A percentile compares a stretch with the other conserved stretches of the same genome.
Evolutionary conservation across 352 stramenopile genomes (phyloP).

Genomic region (Pythium angustatum): DNA sequence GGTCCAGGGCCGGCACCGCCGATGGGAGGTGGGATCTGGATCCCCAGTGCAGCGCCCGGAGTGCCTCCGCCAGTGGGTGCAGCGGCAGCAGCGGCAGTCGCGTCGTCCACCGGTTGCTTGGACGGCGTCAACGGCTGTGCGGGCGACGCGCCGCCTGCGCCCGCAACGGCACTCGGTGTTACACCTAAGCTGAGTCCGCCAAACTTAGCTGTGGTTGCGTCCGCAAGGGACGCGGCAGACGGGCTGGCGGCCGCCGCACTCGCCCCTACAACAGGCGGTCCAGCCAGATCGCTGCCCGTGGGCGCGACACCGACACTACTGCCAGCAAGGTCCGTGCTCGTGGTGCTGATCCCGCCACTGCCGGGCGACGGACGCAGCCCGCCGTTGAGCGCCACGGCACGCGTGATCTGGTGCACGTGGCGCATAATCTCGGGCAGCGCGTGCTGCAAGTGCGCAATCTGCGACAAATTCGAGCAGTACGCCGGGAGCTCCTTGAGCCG

Average conservation of each 20-base stretch:
- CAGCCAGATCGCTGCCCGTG: too few relatives aligned
- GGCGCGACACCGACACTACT: too few relatives aligned
- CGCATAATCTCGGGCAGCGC: slow-evolving; percentile 92
- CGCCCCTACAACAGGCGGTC: not conserved
- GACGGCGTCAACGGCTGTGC: slow-evolving; percentile 23
- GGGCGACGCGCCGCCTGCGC: slow-evolving; percentile 20
- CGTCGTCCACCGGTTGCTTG: slow-evolving; percentile 9
- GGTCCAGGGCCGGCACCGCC: slow-evolving; percentile 9
- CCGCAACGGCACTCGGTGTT: slow-evolving; percentile 25
- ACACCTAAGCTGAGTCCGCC: slow-evolving; percentile 19
- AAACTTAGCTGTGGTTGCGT: slow-evolving; percentile 25
- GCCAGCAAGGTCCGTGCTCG: too few relatives aligned
- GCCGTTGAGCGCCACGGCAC: slow-evolving; percentile 51
- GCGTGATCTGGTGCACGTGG: slow-evolving; percentile 82
- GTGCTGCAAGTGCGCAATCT: slow-evolving; percentile 97
- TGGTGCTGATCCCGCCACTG: not conserved
- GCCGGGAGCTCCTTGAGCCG: slow-evolving; percentile 96
- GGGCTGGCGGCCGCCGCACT: not conserved
- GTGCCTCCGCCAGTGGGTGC: not conserved
- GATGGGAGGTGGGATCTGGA: slow-evolving; percentile 23
- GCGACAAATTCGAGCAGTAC: slow-evolving; percentile 97
- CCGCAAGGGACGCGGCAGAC: slow-evolving; percentile 9
- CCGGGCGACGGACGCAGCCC: slow-evolving; percentile 21
- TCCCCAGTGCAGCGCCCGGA: slow-evolving; percentile 17
- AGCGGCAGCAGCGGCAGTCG: not conserved